Evolutionary conservation across 768 basidiomycete species (phyloP), one percentile per base, ranked within the genome.

Genomic region (Pleurotus platypus): DNA sequence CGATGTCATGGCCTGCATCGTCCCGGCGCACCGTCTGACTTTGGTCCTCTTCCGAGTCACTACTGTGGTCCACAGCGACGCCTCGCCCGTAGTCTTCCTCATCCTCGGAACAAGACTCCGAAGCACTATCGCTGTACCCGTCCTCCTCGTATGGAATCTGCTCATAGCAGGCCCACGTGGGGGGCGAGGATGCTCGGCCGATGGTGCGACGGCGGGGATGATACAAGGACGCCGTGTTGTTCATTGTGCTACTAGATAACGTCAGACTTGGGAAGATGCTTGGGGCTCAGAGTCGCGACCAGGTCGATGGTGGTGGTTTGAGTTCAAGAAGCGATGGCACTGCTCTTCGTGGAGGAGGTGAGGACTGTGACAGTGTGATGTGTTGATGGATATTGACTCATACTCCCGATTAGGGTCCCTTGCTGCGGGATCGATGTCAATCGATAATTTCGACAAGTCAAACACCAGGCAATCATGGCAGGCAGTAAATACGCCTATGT

Each of bases 401-500:
- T 54, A 9, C 51, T 15, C 38, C 51, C 51, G 27, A 54, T 54
- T 54, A 27, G 51, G 51, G 30, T 55, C 35, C 49, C 60, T 59
- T 51, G 42, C 42, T 45, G n/a, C 42, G 42, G n/a, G 20, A 16
- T 45, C 42, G 42, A 45, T 45, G 42, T 22, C 20, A 16, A 45
- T 35, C 30, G 30, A 35, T 35, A 35, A 35, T 35, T 35, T 35
- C 30, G 8, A 35, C 30, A 35, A 35, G 30, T 35, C 30, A 9
- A 35, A 35, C 30, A 9, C 30, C 7, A 35, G 30, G 30, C 30
- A 11, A 3, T 9, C 35, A 98, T 99, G 96, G 94, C 96, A 12
- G 91, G 90, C 63, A 89, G 92, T n/a, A 89, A 85, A 65, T 99
- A 86, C 64, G 88, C 89, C 42, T 96, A 98, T 71, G 97, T 98